Evolutionary conservation across 352 stramenopile species (phyloP).

Genomic region (Phytophthora pistaciae): DNA sequence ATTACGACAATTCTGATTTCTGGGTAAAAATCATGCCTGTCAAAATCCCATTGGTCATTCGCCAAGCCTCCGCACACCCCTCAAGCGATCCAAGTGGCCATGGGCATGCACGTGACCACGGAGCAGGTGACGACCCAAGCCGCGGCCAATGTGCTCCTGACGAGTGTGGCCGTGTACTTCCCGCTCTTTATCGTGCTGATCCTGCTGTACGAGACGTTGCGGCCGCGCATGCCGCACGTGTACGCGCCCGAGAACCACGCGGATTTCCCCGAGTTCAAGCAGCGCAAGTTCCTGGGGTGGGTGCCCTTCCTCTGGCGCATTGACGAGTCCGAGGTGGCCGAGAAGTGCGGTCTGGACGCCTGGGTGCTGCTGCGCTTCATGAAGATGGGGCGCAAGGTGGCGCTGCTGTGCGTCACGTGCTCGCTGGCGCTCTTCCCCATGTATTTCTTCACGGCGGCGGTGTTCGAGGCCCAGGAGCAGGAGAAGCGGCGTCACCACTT

Average conservation of each 20-base stretch:
- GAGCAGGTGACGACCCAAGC: conserved; percentile 35
- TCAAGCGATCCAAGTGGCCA: background rate
- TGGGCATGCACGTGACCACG: conserved; percentile 36
- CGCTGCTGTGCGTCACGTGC: conserved; percentile 55
- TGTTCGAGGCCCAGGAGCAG: conserved; percentile 37
- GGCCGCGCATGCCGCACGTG: conserved; percentile 48
- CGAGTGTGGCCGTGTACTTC: conserved; percentile 71
- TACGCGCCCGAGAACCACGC: conserved; percentile 63
- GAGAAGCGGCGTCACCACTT: conserved; percentile 39
- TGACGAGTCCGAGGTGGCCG: conserved; percentile 63
- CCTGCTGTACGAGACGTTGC: conserved; percentile 70
- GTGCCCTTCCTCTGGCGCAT: conserved; percentile 71
- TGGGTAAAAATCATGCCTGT: conserved; percentile 2
- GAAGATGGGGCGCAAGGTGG: conserved; percentile 73
- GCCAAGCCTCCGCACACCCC: background rate
- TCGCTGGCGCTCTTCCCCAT: conserved; percentile 80
- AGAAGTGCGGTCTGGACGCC: conserved; percentile 72
- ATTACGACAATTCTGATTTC: background rate
- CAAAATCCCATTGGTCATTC: conserved; percentile 22
- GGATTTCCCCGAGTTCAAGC: conserved; percentile 40
- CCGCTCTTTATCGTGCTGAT: conserved; percentile 64
- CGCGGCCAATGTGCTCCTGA: conserved; percentile 63
- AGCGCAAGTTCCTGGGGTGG: conserved; percentile 56
- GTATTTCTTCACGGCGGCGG: conserved; percentile 61
- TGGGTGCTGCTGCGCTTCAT: conserved; percentile 85